phyloP scores from a whole-genome alignment of 345 rosid species.

The Geranium rotundifolium region DNA sequence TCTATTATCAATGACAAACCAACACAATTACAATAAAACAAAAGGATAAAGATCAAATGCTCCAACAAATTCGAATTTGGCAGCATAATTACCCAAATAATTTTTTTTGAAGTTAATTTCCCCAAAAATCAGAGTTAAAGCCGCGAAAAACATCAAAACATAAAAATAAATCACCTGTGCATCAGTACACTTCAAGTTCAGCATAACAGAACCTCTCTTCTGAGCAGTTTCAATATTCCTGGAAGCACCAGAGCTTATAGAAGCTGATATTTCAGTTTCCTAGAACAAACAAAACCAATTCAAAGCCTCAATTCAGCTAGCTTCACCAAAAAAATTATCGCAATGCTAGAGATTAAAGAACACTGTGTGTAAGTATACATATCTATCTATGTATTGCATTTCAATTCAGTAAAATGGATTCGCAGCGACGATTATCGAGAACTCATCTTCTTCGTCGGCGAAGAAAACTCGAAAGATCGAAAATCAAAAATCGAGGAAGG shows the following conservation, averaged over 20 bases:
- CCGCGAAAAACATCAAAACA: neutral
- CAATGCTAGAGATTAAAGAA: neutral
- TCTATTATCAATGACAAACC: slow-evolving; percentile 14
- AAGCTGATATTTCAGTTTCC: slow-evolving; percentile 82
- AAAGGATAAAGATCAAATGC: neutral
- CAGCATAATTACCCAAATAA: neutral
- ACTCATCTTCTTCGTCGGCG: neutral
- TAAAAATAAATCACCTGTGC: slow-evolving; percentile 37
- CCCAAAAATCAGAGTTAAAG: neutral
- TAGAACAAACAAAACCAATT: slow-evolving; percentile 5
- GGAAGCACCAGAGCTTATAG: slow-evolving; percentile 51
- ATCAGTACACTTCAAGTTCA: slow-evolving; percentile 72
- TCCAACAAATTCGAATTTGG: neutral
- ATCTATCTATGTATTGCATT: neutral
- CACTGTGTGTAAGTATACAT: neutral
- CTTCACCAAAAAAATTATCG: neutral
- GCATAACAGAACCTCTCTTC: slow-evolving; percentile 60
- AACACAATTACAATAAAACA: neutral
- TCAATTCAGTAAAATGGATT: neutral
- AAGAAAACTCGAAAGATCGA: neutral
- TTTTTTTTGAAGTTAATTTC: neutral
- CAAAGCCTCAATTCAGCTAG: neutral
- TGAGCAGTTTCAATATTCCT: slow-evolving; percentile 57
- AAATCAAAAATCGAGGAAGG: neutral
- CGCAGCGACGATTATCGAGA: neutral